Base-by-base conservation (phyloP, 2,329 filamentous ascomycete genomes). In the Aspergillus ustus region DNA sequence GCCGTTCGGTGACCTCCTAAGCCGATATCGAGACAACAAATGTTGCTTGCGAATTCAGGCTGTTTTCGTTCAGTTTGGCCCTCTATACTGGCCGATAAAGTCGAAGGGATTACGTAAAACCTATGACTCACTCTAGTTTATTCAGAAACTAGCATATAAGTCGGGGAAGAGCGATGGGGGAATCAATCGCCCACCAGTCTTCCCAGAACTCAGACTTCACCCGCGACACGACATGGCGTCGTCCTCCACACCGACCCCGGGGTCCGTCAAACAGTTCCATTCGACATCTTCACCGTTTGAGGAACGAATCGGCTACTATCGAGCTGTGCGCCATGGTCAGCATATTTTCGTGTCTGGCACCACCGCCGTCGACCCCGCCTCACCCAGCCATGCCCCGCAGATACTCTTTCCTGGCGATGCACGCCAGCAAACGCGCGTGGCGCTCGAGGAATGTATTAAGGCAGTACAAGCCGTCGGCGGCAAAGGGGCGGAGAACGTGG, bases 281-380 rank as follows among this genome's bases (percentile, higher is more conserved):
- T 69, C 69, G 31, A 78, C 76, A 7, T 54, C 68, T 19, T 78
- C 77, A 5, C 76, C 75, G 6, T 78, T 71, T 63, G 76, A 79
- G 59, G 65, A 70, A 34, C 64, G 64, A 45, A 72, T 77, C 57
- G 75, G 75, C 34, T 77, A 78, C 57, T 76, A 78, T 60, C 76
- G 77, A 40, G 77, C 76, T 19, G 69, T 79, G 20, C 75, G 75
- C 7, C 69, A 70, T 34, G 73, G 73, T 5, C 65, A 69, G 3
- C 70, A 73, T 4, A 75, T 79, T 51, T 77, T 72, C 64, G 73
- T 78, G 25, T 74, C 76, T 9, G 77, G 77, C 15, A 75, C 76
- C n/a, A 79, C 76, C 8, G 71, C 76, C 17, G 71, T 76, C 44
- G 72, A 77, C 52, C 73, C 73, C 2, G 43, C 63, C 17, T 75